These are phyloP conservation scores for Juglanconis oblonga DNA, from an alignment of 2,329 filamentous ascomycete species.

Conservation along the genomic window DNA sequence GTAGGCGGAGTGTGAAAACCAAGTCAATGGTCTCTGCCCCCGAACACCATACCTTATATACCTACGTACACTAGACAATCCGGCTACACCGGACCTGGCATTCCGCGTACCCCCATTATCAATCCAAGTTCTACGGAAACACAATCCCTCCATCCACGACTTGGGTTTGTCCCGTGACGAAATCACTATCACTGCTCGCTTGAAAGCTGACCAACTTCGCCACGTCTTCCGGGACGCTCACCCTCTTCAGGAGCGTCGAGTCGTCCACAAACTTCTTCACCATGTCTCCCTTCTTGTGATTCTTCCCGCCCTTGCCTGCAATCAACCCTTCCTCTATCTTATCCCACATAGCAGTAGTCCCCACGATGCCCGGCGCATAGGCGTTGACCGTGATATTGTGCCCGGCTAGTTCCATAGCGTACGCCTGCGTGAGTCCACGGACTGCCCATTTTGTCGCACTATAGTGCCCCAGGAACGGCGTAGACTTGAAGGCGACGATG, in stretches of 20 bases:
- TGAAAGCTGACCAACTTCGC: constrained; percentile 61
- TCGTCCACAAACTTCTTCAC: constrained; percentile 53
- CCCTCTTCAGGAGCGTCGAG: constrained; percentile 54
- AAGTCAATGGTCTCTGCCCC: too few relatives aligned
- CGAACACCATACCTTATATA: too few relatives aligned
- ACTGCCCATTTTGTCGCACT: constrained; percentile 65
- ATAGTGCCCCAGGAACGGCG: constrained; percentile 59
- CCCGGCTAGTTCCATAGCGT: constrained; percentile 62
- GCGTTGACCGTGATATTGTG: constrained; percentile 66
- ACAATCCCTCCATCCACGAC: constrained; percentile 60
- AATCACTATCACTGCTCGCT: constrained; percentile 57
- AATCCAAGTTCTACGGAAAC: constrained; percentile 30
- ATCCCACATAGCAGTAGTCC: constrained; percentile 68
- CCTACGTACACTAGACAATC: too few relatives aligned
- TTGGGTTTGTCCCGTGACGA: constrained; percentile 64
- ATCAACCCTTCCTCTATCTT: constrained; percentile 60
- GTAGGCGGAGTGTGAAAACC: too few relatives aligned
- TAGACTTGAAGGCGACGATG: constrained; percentile 59
- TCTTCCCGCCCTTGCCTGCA: constrained; percentile 48
- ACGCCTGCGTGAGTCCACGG: constrained; percentile 62
- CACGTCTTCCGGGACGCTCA: constrained; percentile 62
- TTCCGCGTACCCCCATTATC: not conserved
- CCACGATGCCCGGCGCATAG: constrained; percentile 67
- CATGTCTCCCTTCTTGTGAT: constrained; percentile 30
- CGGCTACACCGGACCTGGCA: not conserved